Percentiles rank a stretch among this genome's conserved stretches.
These are phyloP conservation scores for Fusarium sp. DNA, from an alignment of 2,329 filamentous ascomycete species.

Conservation along the genomic window DNA sequence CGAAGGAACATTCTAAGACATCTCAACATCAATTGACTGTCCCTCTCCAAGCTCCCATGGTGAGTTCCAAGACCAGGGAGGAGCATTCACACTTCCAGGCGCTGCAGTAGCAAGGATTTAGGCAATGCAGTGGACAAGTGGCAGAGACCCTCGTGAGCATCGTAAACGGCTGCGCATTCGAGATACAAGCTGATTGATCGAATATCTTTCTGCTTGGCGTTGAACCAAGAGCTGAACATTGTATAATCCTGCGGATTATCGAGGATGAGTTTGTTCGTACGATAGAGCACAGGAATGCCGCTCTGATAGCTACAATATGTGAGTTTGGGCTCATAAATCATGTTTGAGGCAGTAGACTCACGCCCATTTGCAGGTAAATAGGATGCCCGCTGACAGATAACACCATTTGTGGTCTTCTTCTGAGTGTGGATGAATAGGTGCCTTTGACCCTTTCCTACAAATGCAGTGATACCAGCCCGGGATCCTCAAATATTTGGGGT, in stretches of 20 bases:
- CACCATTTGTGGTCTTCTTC: neutral
- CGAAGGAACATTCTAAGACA: neutral
- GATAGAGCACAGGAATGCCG: neutral
- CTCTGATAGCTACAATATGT: neutral
- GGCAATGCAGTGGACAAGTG: neutral
- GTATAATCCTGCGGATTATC: neutral
- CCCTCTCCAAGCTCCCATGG: neutral
- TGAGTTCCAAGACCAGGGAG: neutral
- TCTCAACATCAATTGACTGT: neutral
- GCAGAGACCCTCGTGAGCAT: neutral
- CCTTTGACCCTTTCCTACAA: neutral
- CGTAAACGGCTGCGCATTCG: neutral
- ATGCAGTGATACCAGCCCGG: neutral
- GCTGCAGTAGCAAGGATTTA: neutral
- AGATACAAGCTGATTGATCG: neutral
- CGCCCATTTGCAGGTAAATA: constrained; percentile 8
- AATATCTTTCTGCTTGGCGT: neutral
- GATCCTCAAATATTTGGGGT: neutral
- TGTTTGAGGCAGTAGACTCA: neutral
- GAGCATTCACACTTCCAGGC: neutral
- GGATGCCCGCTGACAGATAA: neutral
- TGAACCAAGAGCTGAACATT: neutral
- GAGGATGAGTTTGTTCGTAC: neutral
- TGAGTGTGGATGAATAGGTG: neutral
- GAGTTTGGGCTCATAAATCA: neutral